These are phyloP conservation scores for Aspergillus uvarum DNA, from an alignment of 2,329 filamentous ascomycete species.

Conservation along the genomic window DNA sequence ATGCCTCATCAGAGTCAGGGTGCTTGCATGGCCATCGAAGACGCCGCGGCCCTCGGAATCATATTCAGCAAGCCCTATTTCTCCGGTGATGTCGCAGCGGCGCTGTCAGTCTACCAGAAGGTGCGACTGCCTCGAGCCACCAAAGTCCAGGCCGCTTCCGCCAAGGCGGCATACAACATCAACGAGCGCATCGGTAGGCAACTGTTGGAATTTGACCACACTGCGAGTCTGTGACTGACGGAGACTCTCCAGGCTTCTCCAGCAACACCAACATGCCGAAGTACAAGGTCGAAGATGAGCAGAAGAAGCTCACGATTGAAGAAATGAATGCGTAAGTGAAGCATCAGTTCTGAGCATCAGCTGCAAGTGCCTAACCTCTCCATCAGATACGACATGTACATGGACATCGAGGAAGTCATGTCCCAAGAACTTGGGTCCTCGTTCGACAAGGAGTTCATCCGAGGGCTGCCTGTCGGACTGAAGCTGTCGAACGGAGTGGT, in stretches of 20 bases:
- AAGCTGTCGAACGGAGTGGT: conserved; percentile 35
- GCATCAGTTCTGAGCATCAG: not conserved
- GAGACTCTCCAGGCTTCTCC: conserved; percentile 55
- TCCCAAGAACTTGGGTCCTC: conserved; percentile 28
- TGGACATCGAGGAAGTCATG: conserved; percentile 54
- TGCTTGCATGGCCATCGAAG: conserved; percentile 68
- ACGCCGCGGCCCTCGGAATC: conserved; percentile 63
- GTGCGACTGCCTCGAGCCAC: conserved; percentile 57
- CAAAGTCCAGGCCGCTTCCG: conserved; percentile 57
- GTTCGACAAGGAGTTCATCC: conserved; percentile 43
- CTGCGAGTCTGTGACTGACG: conserved; percentile 9
- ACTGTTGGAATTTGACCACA: not conserved
- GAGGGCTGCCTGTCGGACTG: conserved; percentile 50
- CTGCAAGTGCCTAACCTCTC: not conserved
- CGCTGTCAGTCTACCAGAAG: conserved; percentile 53
- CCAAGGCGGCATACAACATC: conserved; percentile 61
- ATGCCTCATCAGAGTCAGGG: conserved; percentile 70
- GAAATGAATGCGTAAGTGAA: conserved; percentile 64
- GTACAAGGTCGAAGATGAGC: conserved; percentile 64
- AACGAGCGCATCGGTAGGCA: conserved; percentile 59
- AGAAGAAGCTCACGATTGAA: conserved; percentile 64
- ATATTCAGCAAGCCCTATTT: conserved; percentile 55
- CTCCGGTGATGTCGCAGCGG: conserved; percentile 49
- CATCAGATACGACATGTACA: conserved; percentile 59
- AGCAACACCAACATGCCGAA: conserved; percentile 56